Evolutionary conservation across 2,329 filamentous ascomycete species (phyloP).

Genomic region (Botrytis porri): DNA sequence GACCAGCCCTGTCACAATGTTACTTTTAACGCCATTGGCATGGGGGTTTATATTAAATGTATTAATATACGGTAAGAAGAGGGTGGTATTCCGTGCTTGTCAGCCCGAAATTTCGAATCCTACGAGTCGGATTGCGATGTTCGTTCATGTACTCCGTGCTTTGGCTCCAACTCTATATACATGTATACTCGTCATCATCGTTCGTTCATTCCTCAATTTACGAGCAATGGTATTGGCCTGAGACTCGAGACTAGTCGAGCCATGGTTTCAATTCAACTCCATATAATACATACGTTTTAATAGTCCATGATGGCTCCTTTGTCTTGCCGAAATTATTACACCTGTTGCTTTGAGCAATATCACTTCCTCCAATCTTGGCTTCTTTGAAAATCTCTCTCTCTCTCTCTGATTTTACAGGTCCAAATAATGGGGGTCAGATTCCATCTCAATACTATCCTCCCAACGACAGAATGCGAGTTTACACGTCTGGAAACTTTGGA

Average conservation of each 20-base stretch:
- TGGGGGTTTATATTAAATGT: not conserved
- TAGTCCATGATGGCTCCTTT: not conserved
- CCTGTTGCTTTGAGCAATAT: not conserved
- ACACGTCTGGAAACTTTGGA: not conserved
- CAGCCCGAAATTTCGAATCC: not conserved
- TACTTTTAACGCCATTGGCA: not conserved
- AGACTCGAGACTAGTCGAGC: not conserved
- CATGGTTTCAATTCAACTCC: not conserved
- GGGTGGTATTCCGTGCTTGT: not conserved
- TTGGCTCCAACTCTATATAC: not conserved
- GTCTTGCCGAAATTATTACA: not conserved
- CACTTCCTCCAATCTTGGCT: constrained; percentile 1
- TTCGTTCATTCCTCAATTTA: constrained; percentile 7
- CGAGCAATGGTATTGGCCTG: not conserved
- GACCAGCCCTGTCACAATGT: not conserved
- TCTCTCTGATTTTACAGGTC: not conserved
- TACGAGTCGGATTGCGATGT: not conserved
- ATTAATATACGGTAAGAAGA: not conserved
- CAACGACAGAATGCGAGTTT: not conserved
- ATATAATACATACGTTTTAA: not conserved
- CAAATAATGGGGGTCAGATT: not conserved
- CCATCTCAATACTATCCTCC: not conserved
- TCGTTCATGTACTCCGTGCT: not conserved
- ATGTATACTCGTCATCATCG: not conserved
- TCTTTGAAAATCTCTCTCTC: not conserved